These are phyloP conservation scores for Penicillium tannophilum DNA, from an alignment of 495 filamentous ascomycete species.

Conservation along the genomic window DNA sequence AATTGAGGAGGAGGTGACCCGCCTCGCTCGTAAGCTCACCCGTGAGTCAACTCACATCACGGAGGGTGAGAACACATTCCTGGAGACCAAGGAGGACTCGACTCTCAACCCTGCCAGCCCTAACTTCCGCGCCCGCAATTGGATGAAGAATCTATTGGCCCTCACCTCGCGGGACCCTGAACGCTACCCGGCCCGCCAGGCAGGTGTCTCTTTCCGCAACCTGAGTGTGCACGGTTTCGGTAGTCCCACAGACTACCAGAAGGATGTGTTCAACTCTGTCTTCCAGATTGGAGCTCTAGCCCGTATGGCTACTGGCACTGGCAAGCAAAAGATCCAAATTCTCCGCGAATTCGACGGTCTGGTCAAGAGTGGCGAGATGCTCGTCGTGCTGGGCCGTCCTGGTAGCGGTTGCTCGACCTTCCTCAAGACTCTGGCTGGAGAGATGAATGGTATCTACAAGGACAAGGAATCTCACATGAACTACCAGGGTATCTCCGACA, in stretches of 20 bases:
- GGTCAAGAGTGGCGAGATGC: conserved; percentile 75
- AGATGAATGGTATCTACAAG: conserved; percentile 72
- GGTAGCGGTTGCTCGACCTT: conserved; percentile 75
- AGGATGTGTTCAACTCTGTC: conserved; percentile 71
- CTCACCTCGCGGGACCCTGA: conserved; percentile 51
- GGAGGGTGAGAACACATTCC: conserved; percentile 47
- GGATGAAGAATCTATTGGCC: conserved; percentile 55
- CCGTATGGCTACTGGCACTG: conserved; percentile 44
- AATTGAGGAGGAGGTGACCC: conserved; percentile 41
- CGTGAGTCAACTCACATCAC: conserved; percentile 47
- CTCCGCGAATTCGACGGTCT: conserved; percentile 73
- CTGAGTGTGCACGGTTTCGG: conserved; percentile 79
- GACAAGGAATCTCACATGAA: conserved; percentile 59
- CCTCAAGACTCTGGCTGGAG: conserved; percentile 70
- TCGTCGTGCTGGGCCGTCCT: conserved; percentile 77
- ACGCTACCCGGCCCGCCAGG: conserved; percentile 44
- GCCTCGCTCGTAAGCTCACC: conserved; percentile 51
- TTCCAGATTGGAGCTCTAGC: conserved; percentile 55
- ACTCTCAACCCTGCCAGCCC: conserved; percentile 47
- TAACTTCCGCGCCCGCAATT: conserved; percentile 53
- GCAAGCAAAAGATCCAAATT: conserved; percentile 66
- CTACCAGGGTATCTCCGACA: conserved; percentile 75
- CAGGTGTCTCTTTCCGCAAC: conserved; percentile 57
- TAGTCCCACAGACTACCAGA: conserved; percentile 77
- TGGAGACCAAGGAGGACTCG: conserved; percentile 43